A percentile compares a stretch with the other conserved stretches of the same genome.
Conservation (phyloP, 345 rosid genomes). For the Barbarea vulgaris region DNA sequence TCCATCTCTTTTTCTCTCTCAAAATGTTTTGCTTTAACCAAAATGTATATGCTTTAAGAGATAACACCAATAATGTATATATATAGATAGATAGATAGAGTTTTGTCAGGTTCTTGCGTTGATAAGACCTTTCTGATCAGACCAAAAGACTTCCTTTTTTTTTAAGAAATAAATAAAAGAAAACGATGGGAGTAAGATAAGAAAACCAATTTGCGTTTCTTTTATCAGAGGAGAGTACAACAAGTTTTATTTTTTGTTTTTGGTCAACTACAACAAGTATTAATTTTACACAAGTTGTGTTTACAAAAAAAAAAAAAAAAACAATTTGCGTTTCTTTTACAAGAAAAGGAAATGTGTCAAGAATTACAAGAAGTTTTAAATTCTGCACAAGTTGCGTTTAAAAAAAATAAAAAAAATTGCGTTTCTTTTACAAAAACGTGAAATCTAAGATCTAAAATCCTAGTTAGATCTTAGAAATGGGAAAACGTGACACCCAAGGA, state of each 20-base stretch:
- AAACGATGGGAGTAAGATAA: background rate
- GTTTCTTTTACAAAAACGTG: no score
- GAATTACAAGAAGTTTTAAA: no score
- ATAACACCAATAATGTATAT: background rate
- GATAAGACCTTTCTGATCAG: slow-evolving; percentile 22
- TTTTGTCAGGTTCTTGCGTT: slow-evolving; percentile 8
- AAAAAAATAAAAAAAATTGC: no score
- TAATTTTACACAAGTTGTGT: no score
- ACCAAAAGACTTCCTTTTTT: background rate
- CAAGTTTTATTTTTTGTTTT: background rate
- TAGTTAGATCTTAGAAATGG: background rate
- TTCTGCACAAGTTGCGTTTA: no score
- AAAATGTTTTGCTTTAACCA: background rate
- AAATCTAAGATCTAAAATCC: background rate
- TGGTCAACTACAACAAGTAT: background rate
- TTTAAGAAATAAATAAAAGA: background rate
- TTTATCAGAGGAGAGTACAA: no score
- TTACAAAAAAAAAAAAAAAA: no score
- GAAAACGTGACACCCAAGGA: background rate
- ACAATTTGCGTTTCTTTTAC: background rate
- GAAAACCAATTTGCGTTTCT: background rate
- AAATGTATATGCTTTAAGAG: slow-evolving; percentile 12
- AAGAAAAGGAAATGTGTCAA: no score
- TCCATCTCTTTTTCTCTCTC: slow-evolving; percentile 20
- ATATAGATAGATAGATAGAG: background rate